phyloP scores from a whole-genome alignment of 768 basidiomycete genomes.

The Agaricus bisporus region DNA sequence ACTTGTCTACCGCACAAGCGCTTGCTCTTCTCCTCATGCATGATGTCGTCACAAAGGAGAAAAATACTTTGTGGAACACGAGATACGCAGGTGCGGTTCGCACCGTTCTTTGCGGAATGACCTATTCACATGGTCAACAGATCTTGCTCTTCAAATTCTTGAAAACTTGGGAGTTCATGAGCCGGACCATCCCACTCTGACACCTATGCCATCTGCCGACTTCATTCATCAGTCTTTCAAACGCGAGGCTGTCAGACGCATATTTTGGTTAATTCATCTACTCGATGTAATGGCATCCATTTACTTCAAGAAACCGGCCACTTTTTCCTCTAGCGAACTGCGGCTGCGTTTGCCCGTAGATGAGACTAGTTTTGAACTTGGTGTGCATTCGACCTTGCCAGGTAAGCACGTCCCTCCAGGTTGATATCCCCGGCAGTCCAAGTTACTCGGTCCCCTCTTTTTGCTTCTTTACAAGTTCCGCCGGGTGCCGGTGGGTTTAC shows the following conservation, averaged over 20 bases:
- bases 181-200: conserved; percentile 54
- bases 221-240: conserved; percentile 60
- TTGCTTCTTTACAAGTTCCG: conserved; percentile 2
- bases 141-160: conserved; percentile 61
- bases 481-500: neutral
- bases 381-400: conserved; percentile 48
- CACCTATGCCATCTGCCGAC: conserved; percentile 52
- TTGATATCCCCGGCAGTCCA: neutral
- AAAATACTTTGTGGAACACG: conserved; percentile 29
- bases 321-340: conserved; percentile 39
- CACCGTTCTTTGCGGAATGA: conserved; percentile 12
- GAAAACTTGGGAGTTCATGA: conserved; percentile 60
- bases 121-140: conserved; percentile 29
- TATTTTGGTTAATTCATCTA: conserved; percentile 74
- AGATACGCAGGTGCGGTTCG: conserved; percentile 43
- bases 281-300: conserved; percentile 46
- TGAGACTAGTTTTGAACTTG: conserved; percentile 76
- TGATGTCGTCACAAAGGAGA: conserved; percentile 45
- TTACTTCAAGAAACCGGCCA: conserved; percentile 39
- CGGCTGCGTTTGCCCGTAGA: conserved; percentile 71
- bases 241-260: conserved; percentile 73
- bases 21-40: conserved; percentile 68
- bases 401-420: conserved; percentile 27
- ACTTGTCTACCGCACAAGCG: conserved; percentile 69
- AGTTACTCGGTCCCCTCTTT: neutral